A percentile compares a stretch with the other conserved stretches of the same genome.
phyloP scores from a whole-genome alignment of 1,284 basidiomycete species.

The Ustilago trichophora region DNA sequence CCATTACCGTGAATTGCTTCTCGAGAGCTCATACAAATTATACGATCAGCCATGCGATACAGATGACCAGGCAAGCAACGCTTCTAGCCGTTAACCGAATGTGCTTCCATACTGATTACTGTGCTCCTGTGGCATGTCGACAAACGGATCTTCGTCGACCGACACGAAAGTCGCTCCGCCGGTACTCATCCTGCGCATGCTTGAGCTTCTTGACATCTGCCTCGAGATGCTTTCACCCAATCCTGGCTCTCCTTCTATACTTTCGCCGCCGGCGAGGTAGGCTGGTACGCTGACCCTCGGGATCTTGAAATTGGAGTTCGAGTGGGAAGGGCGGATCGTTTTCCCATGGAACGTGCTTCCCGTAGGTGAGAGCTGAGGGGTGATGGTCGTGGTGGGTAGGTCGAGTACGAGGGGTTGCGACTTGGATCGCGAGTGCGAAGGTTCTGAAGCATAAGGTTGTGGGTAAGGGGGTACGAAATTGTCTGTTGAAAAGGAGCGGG shows the following conservation, averaged over 20 bases:
- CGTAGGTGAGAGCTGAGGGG: neutral
- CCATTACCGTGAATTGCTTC: too few relatives aligned
- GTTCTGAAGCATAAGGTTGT: neutral
- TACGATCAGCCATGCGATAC: too few relatives aligned
- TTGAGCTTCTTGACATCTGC: conserved; percentile 1
- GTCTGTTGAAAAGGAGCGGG: neutral
- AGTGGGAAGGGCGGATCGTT: neutral
- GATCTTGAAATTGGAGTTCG: conserved; percentile 15
- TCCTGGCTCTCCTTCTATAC: neutral
- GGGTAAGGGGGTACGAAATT: conserved; percentile 6
- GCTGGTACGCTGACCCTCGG: conserved; percentile 15
- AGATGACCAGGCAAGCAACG: too few relatives aligned
- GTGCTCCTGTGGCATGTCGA: conserved; percentile 18
- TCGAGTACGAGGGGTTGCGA: neutral
- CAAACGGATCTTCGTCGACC: conserved; percentile 21
- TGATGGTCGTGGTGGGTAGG: neutral
- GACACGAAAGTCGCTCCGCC: conserved; percentile 10
- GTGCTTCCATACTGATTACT: too few relatives aligned
- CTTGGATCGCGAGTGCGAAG: neutral
- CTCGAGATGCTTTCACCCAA: neutral
- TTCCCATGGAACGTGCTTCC: neutral
- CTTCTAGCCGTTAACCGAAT: too few relatives aligned
- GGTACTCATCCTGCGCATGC: neutral
- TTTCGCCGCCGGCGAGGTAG: conserved; percentile 1
- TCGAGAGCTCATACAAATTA: too few relatives aligned